phyloP scores from a whole-genome alignment of 148 eudicot species.

The Rhododendron ferrugineum region DNA sequence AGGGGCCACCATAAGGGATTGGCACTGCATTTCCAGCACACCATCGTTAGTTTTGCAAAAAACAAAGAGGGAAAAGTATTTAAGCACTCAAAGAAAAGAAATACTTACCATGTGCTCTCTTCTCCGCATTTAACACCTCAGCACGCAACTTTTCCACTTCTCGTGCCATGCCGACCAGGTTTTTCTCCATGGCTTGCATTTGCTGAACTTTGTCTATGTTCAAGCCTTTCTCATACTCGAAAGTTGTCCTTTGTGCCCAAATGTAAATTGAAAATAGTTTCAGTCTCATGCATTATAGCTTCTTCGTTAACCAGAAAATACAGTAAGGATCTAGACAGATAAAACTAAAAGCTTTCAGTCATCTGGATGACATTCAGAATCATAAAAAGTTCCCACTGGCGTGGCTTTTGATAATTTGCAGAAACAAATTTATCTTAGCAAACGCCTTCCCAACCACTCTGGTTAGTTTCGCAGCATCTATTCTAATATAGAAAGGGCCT shows the following conservation, averaged over 20 bases:
- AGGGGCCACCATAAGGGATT: conserved; percentile 31
- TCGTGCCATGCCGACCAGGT: conserved; percentile 49
- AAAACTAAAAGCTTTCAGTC: neutral
- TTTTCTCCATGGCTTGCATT: conserved; percentile 63
- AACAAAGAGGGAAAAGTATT: neutral
- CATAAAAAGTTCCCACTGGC: neutral
- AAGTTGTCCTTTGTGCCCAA: conserved; percentile 38
- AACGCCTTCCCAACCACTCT: neutral
- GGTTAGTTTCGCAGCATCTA: neutral
- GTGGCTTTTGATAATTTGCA: neutral
- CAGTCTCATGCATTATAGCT: conserved; percentile 3
- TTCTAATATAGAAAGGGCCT: neutral
- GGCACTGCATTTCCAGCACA: conserved; percentile 24
- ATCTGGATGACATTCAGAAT: neutral
- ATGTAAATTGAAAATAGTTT: conserved; percentile 12
- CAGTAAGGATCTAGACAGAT: neutral
- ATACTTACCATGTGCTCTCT: conserved; percentile 42
- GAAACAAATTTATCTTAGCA: neutral
- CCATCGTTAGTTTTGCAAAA: neutral
- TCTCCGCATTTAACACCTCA: conserved; percentile 54
- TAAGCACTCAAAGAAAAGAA: neutral
- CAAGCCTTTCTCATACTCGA: conserved; percentile 57
- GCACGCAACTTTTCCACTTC: conserved; percentile 62
- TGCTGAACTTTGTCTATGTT: conserved; percentile 66
- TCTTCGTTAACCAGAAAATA: neutral